Base-by-base conservation (phyloP, 2,329 filamentous ascomycete genomes). In the Alternaria gaisen region DNA sequence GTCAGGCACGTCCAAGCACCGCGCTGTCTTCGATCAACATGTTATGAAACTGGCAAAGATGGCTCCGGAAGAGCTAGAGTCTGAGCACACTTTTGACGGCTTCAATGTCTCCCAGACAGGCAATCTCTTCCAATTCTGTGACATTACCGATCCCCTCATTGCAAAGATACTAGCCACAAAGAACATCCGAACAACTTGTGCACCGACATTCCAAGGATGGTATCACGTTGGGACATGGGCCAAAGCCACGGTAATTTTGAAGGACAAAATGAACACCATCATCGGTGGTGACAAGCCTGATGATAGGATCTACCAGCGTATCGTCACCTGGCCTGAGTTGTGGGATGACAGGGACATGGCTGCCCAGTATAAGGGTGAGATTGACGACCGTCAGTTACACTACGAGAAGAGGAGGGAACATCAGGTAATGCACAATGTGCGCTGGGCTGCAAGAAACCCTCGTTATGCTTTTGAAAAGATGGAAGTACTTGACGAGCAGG, bases 121-220 rank as follows among this genome's bases (percentile, higher is more conserved):
- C 40, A 95, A 95, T 72, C 90, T 95, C 51, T 99, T 93, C 91
- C 95, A 98, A 82, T 86, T 96, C 26, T 97, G 93, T 80, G 95
- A 99, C 77, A 90, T 98, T 56, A 90, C 88, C 0, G 94, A 98
- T 71, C 91, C 93, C 0, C 74, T 94, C 1, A 83, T 98, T 1
- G 81, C 83, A 1, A 78, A 83, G 11, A 81, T 97, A 3, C 83
- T 97, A 40, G 85, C 88, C 20, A 86, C 87, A 0, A 83, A 88
- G 0, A 83, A 87, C 5, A 73, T 84, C 2, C 76, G 79, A 34
- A 65, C 66, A 4, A 79, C 80, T 3, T 83, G 81, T 54, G 83
- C 86, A 46, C 71, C 69, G 6, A 76, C 79, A 20, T 76, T 73
- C 12, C 91, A 92, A 69, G 94, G 94, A 1, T 99, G 92, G 92